These are phyloP conservation scores for Mycena alexandri DNA, from an alignment of 768 basidiomycete genomes.

Conservation along the genomic window DNA sequence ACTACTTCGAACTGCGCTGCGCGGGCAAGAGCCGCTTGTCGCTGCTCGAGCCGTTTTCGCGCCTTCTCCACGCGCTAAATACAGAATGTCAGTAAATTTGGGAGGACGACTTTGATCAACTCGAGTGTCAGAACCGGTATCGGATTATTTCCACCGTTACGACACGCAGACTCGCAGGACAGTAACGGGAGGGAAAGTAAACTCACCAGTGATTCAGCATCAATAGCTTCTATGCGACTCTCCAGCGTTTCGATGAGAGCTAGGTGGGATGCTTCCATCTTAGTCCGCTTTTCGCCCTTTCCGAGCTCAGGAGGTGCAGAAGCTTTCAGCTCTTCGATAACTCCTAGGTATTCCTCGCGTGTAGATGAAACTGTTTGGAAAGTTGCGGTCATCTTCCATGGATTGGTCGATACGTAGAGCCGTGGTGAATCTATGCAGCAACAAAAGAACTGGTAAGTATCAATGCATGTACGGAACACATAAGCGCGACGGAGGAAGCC, in stretches of 20 bases:
- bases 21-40: constrained; percentile 66
- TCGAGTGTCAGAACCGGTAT: constrained; percentile 12
- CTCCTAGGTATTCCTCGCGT: constrained; percentile 76
- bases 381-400: constrained; percentile 88
- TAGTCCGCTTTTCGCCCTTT: constrained; percentile 63
- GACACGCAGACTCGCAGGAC: constrained; percentile 1
- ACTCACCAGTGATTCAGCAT: constrained; percentile 80
- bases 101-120: background rate
- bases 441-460: constrained; percentile 44
- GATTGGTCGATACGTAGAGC: constrained; percentile 87
- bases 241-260: constrained; percentile 73
- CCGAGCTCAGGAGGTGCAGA: constrained; percentile 59
- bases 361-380: constrained; percentile 81
- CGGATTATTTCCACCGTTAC: constrained; percentile 13
- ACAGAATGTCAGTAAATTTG: constrained; percentile 37
- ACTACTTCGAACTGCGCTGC: constrained; percentile 71
- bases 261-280: constrained; percentile 72
- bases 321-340: constrained; percentile 72
- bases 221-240: constrained; percentile 73
- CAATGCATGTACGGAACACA: constrained; percentile 41
- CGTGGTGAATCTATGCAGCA: constrained; percentile 80
- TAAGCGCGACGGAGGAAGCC: constrained; percentile 51
- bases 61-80: constrained; percentile 78
- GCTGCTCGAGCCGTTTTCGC: constrained; percentile 78
- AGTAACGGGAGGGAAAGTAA: constrained; percentile 21